phyloP scores from a whole-genome alignment of 495 filamentous ascomycete genomes.

The Tuber magnatum region DNA sequence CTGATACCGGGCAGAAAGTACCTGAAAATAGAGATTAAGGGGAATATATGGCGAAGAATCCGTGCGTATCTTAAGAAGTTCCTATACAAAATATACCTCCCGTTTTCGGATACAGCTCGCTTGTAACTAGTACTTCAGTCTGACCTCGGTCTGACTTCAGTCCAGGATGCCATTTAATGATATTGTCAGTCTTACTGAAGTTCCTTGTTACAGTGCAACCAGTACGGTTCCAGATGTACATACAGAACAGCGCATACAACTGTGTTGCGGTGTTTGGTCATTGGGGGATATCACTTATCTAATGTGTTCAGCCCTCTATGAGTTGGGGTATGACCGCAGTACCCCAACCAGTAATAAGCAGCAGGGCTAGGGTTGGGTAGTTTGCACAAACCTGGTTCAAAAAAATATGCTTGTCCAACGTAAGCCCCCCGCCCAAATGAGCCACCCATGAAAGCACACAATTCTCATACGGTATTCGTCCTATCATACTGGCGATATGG shows the following conservation, averaged over 20 bases:
- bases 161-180: background rate
- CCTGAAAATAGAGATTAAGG: too few relatives aligned
- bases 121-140: too few relatives aligned
- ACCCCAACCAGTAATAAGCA: too few relatives aligned
- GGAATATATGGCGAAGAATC: too few relatives aligned
- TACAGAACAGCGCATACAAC: too few relatives aligned
- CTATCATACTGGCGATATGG: background rate
- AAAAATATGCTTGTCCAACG: background rate
- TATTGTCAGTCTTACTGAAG: background rate
- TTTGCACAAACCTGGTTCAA: background rate
- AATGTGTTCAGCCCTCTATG: background rate
- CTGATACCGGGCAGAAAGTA: too few relatives aligned
- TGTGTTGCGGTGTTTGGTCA: background rate
- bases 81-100: too few relatives aligned
- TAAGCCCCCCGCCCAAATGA: background rate
- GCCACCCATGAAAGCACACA: background rate
- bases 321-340: background rate
- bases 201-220: fast-evolving
- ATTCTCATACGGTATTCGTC: background rate
- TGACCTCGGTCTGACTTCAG: background rate
- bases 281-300: background rate
- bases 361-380: background rate
- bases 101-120: too few relatives aligned
- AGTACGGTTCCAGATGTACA: background rate
- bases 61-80: too few relatives aligned